A percentile compares a stretch with the other conserved stretches of the same genome.
Conservation (phyloP, 2,329 filamentous ascomycete species). For the Cordyceps javanica region DNA sequence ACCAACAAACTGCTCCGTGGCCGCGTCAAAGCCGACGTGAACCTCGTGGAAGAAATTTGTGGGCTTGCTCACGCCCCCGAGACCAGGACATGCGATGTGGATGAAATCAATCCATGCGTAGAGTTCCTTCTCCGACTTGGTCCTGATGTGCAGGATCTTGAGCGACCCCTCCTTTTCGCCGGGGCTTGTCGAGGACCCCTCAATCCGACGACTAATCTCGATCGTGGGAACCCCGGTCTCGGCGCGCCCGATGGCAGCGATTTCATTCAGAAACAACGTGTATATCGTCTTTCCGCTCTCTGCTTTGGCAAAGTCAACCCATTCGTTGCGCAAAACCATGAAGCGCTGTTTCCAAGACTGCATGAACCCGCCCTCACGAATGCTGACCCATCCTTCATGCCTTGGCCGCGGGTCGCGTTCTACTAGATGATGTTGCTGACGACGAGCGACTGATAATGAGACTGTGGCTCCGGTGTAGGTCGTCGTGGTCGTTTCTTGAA, state of each 20-base stretch:
- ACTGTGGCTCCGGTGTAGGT: conserved; percentile 62
- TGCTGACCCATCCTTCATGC: conserved; percentile 67
- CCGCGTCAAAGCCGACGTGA: conserved; percentile 86
- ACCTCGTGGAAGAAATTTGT: conserved; percentile 90
- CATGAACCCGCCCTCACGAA: conserved; percentile 79
- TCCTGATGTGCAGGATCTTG: conserved; percentile 74
- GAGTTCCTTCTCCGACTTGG: conserved; percentile 83
- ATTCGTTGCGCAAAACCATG: conserved; percentile 76
- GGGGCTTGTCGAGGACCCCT: conserved; percentile 57
- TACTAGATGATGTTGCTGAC: conserved; percentile 44
- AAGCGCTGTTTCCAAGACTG: conserved; percentile 76
- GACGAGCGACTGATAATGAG: conserved; percentile 52
- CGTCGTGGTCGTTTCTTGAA: conserved; percentile 51
- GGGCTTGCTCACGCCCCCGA: conserved; percentile 90
- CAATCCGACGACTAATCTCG: conserved; percentile 69
- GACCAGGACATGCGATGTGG: conserved; percentile 82
- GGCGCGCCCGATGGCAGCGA: conserved; percentile 75
- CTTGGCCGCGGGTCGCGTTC: conserved; percentile 57
- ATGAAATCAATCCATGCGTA: conserved; percentile 96
- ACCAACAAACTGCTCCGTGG: conserved; percentile 64
- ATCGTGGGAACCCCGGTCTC: conserved; percentile 81
- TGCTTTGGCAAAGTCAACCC: conserved; percentile 83
- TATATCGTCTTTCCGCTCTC: conserved; percentile 73
- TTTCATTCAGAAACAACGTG: conserved; percentile 70
- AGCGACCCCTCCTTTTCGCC: conserved; percentile 66